phyloP scores from a whole-genome alignment of 192 early-diverging fungal species.

The Gorgonomyces haynaldii region DNA sequence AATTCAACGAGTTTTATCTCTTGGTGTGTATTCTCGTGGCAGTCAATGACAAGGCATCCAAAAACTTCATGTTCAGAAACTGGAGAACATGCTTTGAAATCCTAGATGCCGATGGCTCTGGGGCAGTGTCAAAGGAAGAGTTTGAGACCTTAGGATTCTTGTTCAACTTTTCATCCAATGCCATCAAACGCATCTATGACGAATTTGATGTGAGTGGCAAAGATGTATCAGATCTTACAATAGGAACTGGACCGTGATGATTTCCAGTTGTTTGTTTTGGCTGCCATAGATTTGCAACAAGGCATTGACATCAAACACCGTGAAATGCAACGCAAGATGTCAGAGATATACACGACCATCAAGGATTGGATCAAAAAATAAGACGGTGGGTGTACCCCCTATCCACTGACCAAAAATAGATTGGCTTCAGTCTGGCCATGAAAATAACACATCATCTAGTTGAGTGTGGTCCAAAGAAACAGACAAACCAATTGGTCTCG shows the following conservation, averaged over 20 bases:
- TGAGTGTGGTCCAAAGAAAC: no score
- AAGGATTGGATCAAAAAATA: no score
- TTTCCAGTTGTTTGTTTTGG: conserved; percentile 33
- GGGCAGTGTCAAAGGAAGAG: conserved; percentile 26
- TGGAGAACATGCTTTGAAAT: conserved; percentile 41
- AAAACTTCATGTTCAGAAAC: conserved; percentile 36
- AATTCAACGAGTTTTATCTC: conserved; percentile 36
- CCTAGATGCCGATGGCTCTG: conserved; percentile 35
- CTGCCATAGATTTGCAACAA: conserved; percentile 29
- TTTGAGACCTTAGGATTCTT: conserved; percentile 36
- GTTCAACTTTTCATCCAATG: conserved; percentile 28
- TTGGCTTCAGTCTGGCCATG: no score
- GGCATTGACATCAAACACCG: not conserved
- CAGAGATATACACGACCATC: no score
- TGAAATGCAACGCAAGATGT: not conserved
- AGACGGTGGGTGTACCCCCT: no score
- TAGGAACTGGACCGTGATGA: conserved; percentile 35
- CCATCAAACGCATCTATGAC: conserved; percentile 29
- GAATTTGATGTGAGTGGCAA: conserved; percentile 33
- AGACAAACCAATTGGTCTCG: no score
- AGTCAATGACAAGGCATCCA: conserved; percentile 20
- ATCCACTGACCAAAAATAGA: no score
- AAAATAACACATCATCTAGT: no score
- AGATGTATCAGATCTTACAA: not conserved
- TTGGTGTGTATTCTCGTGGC: conserved; percentile 36